Evolutionary conservation across 2,329 filamentous ascomycete species (phyloP), one percentile per base, ranked within the genome.

Genomic region (Sarocladiaceae sp.): DNA sequence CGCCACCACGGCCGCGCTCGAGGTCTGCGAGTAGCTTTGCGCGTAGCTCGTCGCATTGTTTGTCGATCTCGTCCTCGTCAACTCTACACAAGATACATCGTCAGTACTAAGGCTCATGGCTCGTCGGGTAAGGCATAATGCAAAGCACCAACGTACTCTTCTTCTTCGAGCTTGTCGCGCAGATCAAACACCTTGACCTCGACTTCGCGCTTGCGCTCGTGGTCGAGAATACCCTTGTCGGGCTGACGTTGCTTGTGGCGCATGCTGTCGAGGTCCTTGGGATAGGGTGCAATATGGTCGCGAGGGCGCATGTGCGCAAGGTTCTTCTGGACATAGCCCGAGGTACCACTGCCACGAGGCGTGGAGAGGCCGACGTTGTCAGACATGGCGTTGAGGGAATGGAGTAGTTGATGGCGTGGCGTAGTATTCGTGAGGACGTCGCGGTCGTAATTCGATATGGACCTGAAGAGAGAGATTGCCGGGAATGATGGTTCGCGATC

Each of bases 301-400:
- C 91, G 89, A 23, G 87, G 89, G 60, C 78, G 82, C 55, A 96
- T 81, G 60, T 91, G 83, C 15, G 93, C 93, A 27, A 89, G 80
- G 70, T 97, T 98, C 65, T 89, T 88, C 68, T 97, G 91, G 46
- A 98, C 91, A 63, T 97, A 97, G 61, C 93, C 93, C 1, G 91
- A 97, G 46, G 93, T 98, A 39, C 93, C 93, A 61, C 87, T 95
- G 54, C 93, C 93, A 58, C 93, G 84, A 3, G 93, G 93, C 4
- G 93, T 98, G 46, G 85, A 82, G 57, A 98, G 88, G 47, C 93
- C 94, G 59, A 98, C 93, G 70, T 98, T 98, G 53, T 93, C 89
- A 48, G 90, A 93, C 93, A 97, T 97, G 55, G 26, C 58, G 31
- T 33, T 6, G 31, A n/a, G 16, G n/a, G 12, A 15, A n/a, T n/a